Evolutionary conservation across 495 filamentous ascomycete species (phyloP).

Genomic region (Corynascus novoguineensis): DNA sequence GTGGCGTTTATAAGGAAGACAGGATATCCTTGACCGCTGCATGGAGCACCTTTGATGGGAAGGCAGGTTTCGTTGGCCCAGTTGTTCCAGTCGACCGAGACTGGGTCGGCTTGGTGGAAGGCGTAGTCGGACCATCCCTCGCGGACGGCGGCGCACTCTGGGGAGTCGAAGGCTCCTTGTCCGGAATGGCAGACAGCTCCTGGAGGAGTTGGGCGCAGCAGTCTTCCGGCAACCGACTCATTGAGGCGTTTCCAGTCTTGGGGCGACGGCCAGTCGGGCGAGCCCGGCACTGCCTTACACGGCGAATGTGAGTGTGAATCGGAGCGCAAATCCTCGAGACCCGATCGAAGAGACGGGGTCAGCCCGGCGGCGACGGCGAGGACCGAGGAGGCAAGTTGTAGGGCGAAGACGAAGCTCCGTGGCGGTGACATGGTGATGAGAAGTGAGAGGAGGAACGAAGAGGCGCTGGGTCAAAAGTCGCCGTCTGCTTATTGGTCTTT

Average conservation of each 20-base stretch:
- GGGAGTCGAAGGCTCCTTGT: conserved; percentile 31
- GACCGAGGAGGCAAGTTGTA: conserved; percentile 2
- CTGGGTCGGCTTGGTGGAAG: conserved; percentile 35
- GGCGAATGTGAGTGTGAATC: too few relatives aligned
- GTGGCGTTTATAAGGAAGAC: conserved; percentile 46
- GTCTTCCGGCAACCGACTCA: conserved; percentile 40
- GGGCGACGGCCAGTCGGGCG: conserved; percentile 31
- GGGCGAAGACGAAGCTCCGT: background rate
- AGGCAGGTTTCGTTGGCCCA: conserved; percentile 44
- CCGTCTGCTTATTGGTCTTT: too few relatives aligned
- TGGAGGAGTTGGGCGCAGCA: conserved; percentile 48
- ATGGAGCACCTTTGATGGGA: conserved; percentile 32
- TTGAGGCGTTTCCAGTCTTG: conserved; percentile 31
- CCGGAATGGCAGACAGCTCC: conserved; percentile 51
- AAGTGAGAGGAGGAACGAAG: background rate
- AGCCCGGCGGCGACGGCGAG: background rate
- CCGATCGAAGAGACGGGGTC: background rate
- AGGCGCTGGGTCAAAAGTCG: background rate
- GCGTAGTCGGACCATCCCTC: conserved; percentile 32
- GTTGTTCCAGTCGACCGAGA: conserved; percentile 38
- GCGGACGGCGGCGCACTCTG: conserved; percentile 31
- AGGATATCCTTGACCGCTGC: conserved; percentile 43
- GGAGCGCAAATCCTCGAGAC: background rate
- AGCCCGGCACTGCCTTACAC: conserved; percentile 34
- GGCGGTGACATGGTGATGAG: conserved; percentile 1